Evolutionary conservation across 176 grass and related monocot genomes (phyloP).

Genomic region (Raddia guianensis): DNA sequence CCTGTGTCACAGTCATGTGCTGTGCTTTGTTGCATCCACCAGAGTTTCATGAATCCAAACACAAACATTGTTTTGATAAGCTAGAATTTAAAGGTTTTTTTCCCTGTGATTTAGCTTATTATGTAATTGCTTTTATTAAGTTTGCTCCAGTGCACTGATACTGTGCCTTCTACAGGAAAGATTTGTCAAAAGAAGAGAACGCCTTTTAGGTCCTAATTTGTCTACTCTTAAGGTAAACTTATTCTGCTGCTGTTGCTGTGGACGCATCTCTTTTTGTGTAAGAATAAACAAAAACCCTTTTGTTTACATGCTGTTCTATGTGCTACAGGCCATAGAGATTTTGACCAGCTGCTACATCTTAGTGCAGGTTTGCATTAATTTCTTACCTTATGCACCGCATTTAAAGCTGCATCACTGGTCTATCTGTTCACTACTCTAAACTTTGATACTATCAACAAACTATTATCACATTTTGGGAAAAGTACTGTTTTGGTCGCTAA

Average conservation of each 20-base stretch:
- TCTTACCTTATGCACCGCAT: slow-evolving; percentile 18
- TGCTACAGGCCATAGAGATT: slow-evolving; percentile 87
- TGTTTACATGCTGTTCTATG: slow-evolving; percentile 31
- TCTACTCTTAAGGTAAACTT: slow-evolving; percentile 85
- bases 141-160: slow-evolving; percentile 8
- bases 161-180: slow-evolving; percentile 67
- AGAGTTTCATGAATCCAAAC: not conserved
- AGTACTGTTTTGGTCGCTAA: no score
- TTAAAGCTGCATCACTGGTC: not conserved
- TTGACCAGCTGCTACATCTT: slow-evolving; percentile 96
- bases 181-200: slow-evolving; percentile 97
- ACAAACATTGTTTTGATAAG: slow-evolving; percentile 19
- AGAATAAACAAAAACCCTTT: not conserved
- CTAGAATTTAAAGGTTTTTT: not conserved
- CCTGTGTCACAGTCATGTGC: slow-evolving; percentile 1
- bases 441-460: slow-evolving; percentile 16
- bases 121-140: not conserved
- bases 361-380: slow-evolving; percentile 73
- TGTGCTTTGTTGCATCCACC: not conserved
- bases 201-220: slow-evolving; percentile 91
- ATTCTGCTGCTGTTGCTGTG: not conserved
- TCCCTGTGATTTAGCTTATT: not conserved
- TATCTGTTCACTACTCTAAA: not conserved
- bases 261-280: slow-evolving; percentile 1
- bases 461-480: not conserved